Conservation (phyloP, 192 early-diverging fungal species). For the Fimicolochytrium jonesii region DNA sequence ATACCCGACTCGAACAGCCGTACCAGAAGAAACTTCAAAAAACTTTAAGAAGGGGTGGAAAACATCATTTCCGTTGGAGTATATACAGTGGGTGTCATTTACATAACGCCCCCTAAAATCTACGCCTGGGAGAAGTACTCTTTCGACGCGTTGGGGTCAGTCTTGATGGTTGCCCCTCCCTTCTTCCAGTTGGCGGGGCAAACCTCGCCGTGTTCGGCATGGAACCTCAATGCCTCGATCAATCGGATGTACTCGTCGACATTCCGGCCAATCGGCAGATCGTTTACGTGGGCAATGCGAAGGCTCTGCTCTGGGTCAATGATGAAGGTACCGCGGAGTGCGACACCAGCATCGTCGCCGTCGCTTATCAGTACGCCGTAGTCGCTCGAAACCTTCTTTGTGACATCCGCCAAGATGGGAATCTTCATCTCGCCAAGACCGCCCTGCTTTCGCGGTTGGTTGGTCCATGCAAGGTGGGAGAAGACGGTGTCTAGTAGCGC, state of each 20-base stretch:
- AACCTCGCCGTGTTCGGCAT: slow-evolving; percentile 55
- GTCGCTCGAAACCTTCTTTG: slow-evolving; percentile 82
- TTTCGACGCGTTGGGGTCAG: slow-evolving; percentile 38
- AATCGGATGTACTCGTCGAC: slow-evolving; percentile 84
- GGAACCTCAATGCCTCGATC: slow-evolving; percentile 89
- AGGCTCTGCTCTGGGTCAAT: slow-evolving; percentile 85
- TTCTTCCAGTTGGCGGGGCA: slow-evolving; percentile 57
- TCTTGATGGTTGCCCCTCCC: slow-evolving; percentile 45
- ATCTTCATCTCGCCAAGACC: slow-evolving; percentile 87
- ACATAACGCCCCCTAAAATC: too few relatives aligned
- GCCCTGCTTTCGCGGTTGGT: slow-evolving; percentile 78
- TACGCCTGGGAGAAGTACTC: slow-evolving; percentile 37
- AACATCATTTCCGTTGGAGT: too few relatives aligned
- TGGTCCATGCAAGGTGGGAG: slow-evolving; percentile 86
- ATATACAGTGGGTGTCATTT: too few relatives aligned
- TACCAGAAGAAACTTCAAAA: too few relatives aligned
- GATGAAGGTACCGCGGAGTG: slow-evolving; percentile 72
- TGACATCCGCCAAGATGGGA: slow-evolving; percentile 83
- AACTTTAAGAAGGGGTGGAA: too few relatives aligned
- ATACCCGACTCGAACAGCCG: too few relatives aligned
- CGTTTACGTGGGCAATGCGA: slow-evolving; percentile 87
- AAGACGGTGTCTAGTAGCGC: slow-evolving; percentile 59
- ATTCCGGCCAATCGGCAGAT: slow-evolving; percentile 79
- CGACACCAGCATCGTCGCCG: slow-evolving; percentile 60
- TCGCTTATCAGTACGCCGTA: slow-evolving; percentile 85